Evolutionary conservation across 352 stramenopile genomes (phyloP), one percentile per base, ranked within the genome.

Genomic region (Thraustotheca clavata): DNA sequence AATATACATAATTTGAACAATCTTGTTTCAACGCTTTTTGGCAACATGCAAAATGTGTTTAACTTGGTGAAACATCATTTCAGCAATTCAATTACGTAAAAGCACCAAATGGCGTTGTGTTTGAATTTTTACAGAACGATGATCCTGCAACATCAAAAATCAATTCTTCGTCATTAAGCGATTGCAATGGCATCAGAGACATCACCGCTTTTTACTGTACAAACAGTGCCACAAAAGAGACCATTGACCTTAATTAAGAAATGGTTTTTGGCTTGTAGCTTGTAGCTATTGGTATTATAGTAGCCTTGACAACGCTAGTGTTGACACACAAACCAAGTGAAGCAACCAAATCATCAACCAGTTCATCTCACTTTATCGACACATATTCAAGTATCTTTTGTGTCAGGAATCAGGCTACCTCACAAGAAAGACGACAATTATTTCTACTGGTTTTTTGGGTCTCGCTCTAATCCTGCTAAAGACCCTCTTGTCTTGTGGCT

Each of bases 401-500:
- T 46, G 57, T 32, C 69, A 80, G 26, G 71, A 77, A 26, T 65
- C 71, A 1, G 75, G 74, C 67, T 86, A 18, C 3, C 69, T 16
- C 81, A 82, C 71, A 79, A 80, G 57, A 36, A 76, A 11, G 76
- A 86, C 39, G 75, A 79, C 36, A 41, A 83, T 57, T 87, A 86
- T 67, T 88, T 88, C 38, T 86, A 87, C 69, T 88, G 74, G 76
- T 82, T 74, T 50, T 79, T 82, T 27, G 72, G 83, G 62, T 76
- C 78, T 16, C 60, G 68, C 31, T 61, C 67, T 40, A 60, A 72
- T 32, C 67, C 75, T 1, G 32, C 67, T 9, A 69, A 60, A 18
- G 80, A 83, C 43, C 80, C 80, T 22, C 63, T 89, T 1, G 73
- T 89, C 18, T 69, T 89, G 6, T 89, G 80, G 80, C 68, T 89